These are phyloP conservation scores for Tolypocladium endophyticum DNA, from an alignment of 2,329 filamentous ascomycete species.

Conservation along the genomic window DNA sequence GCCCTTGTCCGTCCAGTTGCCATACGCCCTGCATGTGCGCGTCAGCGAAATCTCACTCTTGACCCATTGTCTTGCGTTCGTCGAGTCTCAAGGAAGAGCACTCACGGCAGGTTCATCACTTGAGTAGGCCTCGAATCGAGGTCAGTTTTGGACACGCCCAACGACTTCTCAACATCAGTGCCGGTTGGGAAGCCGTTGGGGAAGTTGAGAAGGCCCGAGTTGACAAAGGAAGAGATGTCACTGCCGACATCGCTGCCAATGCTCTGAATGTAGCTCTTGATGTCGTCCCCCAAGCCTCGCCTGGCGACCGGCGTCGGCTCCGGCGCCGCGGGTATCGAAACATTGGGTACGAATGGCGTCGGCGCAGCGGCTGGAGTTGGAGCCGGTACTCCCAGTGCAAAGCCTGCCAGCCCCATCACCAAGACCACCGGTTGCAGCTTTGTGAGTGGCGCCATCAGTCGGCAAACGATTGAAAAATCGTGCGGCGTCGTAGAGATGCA, in stretches of 20 bases:
- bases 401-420: not conserved
- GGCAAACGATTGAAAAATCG: not conserved
- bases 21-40: conserved; percentile 37
- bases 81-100: not conserved
- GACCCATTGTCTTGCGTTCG: too few relatives aligned
- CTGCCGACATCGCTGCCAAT: conserved; percentile 41
- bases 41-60: not conserved
- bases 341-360: not conserved
- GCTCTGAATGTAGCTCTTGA: conserved; percentile 40
- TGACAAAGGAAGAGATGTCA: conserved; percentile 47
- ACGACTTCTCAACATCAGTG: conserved; percentile 45
- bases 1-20: conserved; percentile 67
- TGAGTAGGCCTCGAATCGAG: conserved; percentile 55
- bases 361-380: not conserved
- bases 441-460: not conserved
- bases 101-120: conserved; percentile 57
- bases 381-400: not conserved
- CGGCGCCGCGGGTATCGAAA: conserved; percentile 7
- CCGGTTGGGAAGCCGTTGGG: conserved; percentile 58
- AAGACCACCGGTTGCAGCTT: not conserved
- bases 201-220: conserved; percentile 55
- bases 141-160: conserved; percentile 48
- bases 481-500: not conserved
- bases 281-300: conserved; percentile 24
- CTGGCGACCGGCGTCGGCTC: conserved; percentile 15